Conservation (phyloP, 768 basidiomycete species). For the Rhodotorula babjevae region DNA sequence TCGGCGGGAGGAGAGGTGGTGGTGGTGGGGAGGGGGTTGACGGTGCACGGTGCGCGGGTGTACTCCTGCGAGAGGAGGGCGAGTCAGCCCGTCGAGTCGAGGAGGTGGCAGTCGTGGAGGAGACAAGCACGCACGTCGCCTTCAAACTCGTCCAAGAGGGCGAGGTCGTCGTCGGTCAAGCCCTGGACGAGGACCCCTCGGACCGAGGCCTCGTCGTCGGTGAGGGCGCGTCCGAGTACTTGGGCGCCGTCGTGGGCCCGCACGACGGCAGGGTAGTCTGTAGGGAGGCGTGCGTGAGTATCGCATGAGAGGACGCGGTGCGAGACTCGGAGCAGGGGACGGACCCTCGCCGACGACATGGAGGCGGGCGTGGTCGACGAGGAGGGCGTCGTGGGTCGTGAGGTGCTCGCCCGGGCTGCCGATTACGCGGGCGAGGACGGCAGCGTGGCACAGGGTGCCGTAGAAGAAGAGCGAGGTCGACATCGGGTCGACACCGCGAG, state of each 20-base stretch:
- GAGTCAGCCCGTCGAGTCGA: background rate
- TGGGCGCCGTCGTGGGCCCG: slow-evolving; percentile 55
- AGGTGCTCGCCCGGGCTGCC: slow-evolving; percentile 62
- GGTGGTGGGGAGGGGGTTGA: slow-evolving; percentile 54
- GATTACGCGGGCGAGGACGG: slow-evolving; percentile 71
- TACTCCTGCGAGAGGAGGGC: slow-evolving; percentile 62
- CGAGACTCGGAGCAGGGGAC: background rate
- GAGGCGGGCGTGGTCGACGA: slow-evolving; percentile 78
- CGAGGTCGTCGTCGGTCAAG: slow-evolving; percentile 61
- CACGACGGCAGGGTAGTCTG: slow-evolving; percentile 79
- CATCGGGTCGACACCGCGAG: too few species aligned
- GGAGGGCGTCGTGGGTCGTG: slow-evolving; percentile 65
- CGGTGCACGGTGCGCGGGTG: slow-evolving; percentile 54
- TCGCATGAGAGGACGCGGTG: background rate
- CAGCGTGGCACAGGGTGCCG: slow-evolving; percentile 84
- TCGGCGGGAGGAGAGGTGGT: slow-evolving; percentile 46
- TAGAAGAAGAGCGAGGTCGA: slow-evolving; percentile 62
- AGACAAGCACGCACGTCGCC: slow-evolving; percentile 54
- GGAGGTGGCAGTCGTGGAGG: too few species aligned
- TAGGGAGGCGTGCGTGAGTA: background rate
- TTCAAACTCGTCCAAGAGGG: slow-evolving; percentile 74
- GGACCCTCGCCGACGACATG: slow-evolving; percentile 56
- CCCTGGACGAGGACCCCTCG: slow-evolving; percentile 75
- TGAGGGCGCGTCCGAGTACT: slow-evolving; percentile 55
- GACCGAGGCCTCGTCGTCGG: slow-evolving; percentile 62